Percentiles rank a stretch among this genome's conserved stretches.
Conservation (phyloP, 306 rosid genomes). For the Cucumis sativus region DNA sequence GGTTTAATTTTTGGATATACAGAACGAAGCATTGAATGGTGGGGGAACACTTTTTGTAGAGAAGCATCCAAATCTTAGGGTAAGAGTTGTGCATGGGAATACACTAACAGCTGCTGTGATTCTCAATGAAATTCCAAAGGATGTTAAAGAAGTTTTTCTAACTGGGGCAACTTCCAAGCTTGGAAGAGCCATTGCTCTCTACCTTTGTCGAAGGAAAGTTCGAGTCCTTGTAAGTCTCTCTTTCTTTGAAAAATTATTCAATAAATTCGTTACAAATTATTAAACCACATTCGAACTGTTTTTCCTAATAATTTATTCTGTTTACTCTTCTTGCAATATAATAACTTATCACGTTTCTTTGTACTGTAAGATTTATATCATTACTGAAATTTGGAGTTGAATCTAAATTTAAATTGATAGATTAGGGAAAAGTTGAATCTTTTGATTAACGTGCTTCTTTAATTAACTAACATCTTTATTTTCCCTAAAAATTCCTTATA, state of each 20-base stretch:
- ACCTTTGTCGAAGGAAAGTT: conserved; percentile 73
- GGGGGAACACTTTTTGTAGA: conserved; percentile 93
- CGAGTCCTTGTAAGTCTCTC: conserved; percentile 60
- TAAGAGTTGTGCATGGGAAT: conserved; percentile 95
- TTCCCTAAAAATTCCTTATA: conserved; percentile 12
- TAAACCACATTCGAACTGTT: too few relatives aligned
- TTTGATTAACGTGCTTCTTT: too few relatives aligned
- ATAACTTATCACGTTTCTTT: too few relatives aligned
- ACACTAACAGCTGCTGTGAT: conserved; percentile 95
- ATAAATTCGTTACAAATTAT: too few relatives aligned
- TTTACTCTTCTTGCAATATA: too few relatives aligned
- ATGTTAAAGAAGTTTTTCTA: conserved; percentile 75
- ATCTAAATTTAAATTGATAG: not conserved
- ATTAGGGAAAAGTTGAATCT: not conserved
- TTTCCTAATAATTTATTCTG: too few relatives aligned
- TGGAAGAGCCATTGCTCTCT: conserved; percentile 94
- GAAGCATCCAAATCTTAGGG: conserved; percentile 80
- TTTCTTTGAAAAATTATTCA: not conserved
- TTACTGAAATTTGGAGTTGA: too few relatives aligned
- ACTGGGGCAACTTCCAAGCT: conserved; percentile 96
- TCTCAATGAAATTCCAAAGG: conserved; percentile 58
- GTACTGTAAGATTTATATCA: too few relatives aligned
- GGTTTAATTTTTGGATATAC: not conserved
- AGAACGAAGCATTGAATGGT: conserved; percentile 89
- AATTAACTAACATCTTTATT: too few relatives aligned